These are phyloP conservation scores for Hypsizygus marmoreus DNA, from an alignment of 768 basidiomycete genomes.

Conservation along the genomic window DNA sequence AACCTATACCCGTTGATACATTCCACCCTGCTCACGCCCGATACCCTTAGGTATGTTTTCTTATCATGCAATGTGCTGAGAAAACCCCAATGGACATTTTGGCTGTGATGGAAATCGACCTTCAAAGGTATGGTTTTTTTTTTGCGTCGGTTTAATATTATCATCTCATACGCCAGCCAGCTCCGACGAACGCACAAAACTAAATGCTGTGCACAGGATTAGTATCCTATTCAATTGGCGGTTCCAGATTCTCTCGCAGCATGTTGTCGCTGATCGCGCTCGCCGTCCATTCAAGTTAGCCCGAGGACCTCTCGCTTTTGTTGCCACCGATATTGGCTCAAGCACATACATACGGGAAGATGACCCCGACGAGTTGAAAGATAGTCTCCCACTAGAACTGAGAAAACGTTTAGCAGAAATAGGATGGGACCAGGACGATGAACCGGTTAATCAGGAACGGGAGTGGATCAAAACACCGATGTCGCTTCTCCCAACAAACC, in stretches of 20 bases:
- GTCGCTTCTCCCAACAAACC: slow-evolving; percentile 58
- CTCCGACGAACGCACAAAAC: slow-evolving; percentile 46
- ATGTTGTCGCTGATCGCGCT: slow-evolving; percentile 56
- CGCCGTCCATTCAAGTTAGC: slow-evolving; percentile 72
- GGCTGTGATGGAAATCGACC: slow-evolving; percentile 52
- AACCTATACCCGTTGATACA: slow-evolving; percentile 17
- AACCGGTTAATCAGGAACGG: slow-evolving; percentile 52
- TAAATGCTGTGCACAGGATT: slow-evolving; percentile 56
- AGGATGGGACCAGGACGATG: slow-evolving; percentile 70
- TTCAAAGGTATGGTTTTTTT: slow-evolving; percentile 47
- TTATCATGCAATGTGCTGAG: slow-evolving; percentile 75
- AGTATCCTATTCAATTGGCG: slow-evolving; percentile 64
- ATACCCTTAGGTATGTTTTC: slow-evolving; percentile 53
- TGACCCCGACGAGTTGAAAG: slow-evolving; percentile 48
- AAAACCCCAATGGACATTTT: slow-evolving; percentile 52
- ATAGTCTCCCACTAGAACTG: slow-evolving; percentile 64
- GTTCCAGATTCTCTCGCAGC: slow-evolving; percentile 67
- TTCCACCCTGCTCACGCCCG: neutral
- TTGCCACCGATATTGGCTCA: slow-evolving; percentile 75
- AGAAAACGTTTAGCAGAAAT: slow-evolving; percentile 69
- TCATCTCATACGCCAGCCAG: slow-evolving; percentile 33
- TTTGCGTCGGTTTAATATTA: neutral
- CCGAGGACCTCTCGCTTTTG: slow-evolving; percentile 72
- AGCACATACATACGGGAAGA: slow-evolving; percentile 57
- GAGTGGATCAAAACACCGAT: slow-evolving; percentile 67